A percentile compares a stretch with the other conserved stretches of the same genome.
Conservation (phyloP, 495 filamentous ascomycete genomes). For the Penicillium cinerascens region DNA sequence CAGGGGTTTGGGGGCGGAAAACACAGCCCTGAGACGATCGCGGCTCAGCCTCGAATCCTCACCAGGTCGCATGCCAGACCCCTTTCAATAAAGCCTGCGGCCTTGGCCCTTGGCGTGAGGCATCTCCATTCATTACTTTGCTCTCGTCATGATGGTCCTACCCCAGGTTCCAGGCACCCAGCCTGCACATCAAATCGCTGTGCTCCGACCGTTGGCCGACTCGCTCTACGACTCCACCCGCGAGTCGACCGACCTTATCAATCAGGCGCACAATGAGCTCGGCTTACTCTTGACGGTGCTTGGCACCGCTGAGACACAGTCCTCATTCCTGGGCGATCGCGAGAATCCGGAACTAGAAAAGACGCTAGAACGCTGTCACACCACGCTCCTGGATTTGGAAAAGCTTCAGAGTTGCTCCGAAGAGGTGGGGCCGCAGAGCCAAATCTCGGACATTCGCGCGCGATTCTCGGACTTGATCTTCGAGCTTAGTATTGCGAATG, state of each 20-base stretch:
- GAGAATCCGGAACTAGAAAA: background rate
- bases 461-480: conserved; percentile 11
- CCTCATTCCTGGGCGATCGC: background rate
- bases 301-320: background rate
- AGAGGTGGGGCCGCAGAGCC: background rate
- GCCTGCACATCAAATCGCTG: conserved; percentile 1
- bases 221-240: conserved; percentile 16
- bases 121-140: background rate
- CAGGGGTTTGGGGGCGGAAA: background rate
- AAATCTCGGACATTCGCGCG: conserved; percentile 12
- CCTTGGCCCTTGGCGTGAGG: background rate
- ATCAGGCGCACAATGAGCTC: conserved; percentile 15
- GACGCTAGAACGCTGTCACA: conserved; percentile 9
- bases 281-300: conserved; percentile 8
- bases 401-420: conserved; percentile 1
- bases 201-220: conserved; percentile 10
- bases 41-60: conserved; percentile 1
- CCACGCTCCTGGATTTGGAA: conserved; percentile 12
- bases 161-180: conserved; percentile 9
- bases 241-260: conserved; percentile 8
- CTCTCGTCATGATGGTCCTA: conserved; percentile 4
- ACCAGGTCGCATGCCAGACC: background rate
- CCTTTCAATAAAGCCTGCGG: background rate
- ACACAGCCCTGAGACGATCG: background rate
- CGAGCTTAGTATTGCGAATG: conserved; percentile 17